phyloP scores from a whole-genome alignment of 164 flowering plant species.

The Tetrastigma voinierianum region DNA sequence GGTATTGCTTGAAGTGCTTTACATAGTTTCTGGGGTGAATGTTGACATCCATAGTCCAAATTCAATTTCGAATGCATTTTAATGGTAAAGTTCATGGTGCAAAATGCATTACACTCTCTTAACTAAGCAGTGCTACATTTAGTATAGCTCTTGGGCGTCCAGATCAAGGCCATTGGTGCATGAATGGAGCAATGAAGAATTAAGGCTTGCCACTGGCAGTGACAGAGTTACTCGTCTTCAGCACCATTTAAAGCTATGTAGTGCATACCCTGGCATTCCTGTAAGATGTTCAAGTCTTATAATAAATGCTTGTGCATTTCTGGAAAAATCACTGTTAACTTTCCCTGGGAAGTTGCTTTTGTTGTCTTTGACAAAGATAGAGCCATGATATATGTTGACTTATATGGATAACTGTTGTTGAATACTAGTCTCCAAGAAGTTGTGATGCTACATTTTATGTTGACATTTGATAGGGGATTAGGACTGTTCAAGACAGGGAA shows the following conservation, averaged over 20 bases:
- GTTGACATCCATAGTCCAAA: background rate
- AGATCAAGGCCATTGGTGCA: slow-evolving; percentile 24
- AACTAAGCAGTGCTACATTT: slow-evolving; percentile 7
- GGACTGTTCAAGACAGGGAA: background rate
- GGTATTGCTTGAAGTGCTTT: slow-evolving; percentile 22
- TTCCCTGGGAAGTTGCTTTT: background rate
- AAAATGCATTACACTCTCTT: background rate
- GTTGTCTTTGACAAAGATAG: background rate
- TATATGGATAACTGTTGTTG: background rate
- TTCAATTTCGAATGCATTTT: slow-evolving; percentile 4
- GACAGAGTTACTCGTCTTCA: slow-evolving; percentile 37
- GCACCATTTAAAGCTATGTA: slow-evolving; percentile 50
- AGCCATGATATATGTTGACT: background rate
- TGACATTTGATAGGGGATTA: background rate
- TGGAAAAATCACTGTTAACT: background rate
- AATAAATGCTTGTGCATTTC: background rate
- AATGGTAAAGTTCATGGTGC: background rate
- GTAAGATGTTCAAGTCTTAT: slow-evolving; percentile 33
- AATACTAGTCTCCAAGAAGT: background rate
- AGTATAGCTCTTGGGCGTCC: slow-evolving; percentile 13
- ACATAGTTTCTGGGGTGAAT: too few species aligned
- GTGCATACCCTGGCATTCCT: slow-evolving; percentile 73
- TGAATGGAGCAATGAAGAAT: slow-evolving; percentile 67
- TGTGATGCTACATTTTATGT: background rate
- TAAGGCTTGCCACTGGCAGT: slow-evolving; percentile 63